Conservation (phyloP, 352 stramenopile species). For the Phytophthora pini region DNA sequence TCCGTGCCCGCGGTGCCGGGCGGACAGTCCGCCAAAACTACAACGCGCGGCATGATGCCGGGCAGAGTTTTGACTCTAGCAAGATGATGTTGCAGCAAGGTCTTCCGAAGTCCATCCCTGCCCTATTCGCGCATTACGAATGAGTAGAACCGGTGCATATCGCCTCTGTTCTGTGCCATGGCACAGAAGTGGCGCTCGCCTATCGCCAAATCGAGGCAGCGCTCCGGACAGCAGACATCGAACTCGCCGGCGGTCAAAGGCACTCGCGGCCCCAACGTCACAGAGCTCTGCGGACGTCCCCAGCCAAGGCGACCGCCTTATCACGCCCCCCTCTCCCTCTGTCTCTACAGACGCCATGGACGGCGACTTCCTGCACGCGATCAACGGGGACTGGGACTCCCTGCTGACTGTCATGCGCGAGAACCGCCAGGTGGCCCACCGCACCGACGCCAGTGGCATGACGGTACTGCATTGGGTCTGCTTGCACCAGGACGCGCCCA, state of each 20-base stretch:
- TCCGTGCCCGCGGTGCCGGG: constrained; percentile 9
- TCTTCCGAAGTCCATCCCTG: constrained; percentile 5
- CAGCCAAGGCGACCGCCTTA: constrained; percentile 21
- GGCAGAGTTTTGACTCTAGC: background rate
- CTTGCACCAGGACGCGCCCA: constrained; percentile 76
- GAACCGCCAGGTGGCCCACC: constrained; percentile 61
- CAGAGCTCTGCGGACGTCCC: constrained; percentile 16
- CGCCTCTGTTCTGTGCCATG: background rate
- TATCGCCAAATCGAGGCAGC: constrained; percentile 17
- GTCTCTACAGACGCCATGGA: constrained; percentile 51
- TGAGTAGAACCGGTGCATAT: constrained; percentile 12
- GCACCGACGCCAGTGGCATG: constrained; percentile 77
- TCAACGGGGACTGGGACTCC: constrained; percentile 84
- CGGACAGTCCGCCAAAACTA: constrained; percentile 13
- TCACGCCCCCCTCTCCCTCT: background rate
- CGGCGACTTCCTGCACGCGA: constrained; percentile 75
- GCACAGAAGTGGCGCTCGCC: constrained; percentile 12
- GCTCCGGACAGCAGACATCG: background rate
- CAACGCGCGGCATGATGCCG: constrained; percentile 9
- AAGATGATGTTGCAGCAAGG: constrained; percentile 12
- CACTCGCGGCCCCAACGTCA: constrained; percentile 11
- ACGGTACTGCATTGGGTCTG: constrained; percentile 84
- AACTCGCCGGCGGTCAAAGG: constrained; percentile 11
- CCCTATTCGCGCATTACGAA: constrained; percentile 20
- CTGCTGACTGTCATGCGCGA: constrained; percentile 71